These are phyloP conservation scores for Pseudomicrostroma phylloplanum DNA, from an alignment of 1,284 basidiomycete species.

Conservation along the genomic window DNA sequence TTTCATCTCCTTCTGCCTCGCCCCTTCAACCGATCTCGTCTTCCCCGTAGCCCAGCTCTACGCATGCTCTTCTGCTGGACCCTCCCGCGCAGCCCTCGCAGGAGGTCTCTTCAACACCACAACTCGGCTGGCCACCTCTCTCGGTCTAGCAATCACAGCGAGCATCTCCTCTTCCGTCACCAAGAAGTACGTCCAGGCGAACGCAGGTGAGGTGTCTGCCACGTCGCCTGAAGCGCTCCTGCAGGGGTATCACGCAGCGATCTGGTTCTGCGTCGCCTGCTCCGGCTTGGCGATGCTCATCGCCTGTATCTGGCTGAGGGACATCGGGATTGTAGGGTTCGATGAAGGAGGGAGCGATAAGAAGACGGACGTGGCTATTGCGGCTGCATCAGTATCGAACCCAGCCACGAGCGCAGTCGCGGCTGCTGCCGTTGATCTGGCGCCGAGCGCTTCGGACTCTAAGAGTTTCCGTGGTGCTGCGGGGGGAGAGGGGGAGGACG, in stretches of 20 bases:
- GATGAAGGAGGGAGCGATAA: background rate
- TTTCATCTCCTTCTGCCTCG: slow-evolving; percentile 68
- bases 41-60: slow-evolving; percentile 32
- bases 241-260: slow-evolving; percentile 1
- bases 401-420: too few relatives aligned
- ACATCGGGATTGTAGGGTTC: background rate
- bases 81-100: slow-evolving; percentile 32
- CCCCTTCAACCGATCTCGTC: slow-evolving; percentile 33
- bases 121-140: slow-evolving; percentile 37
- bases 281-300: background rate
- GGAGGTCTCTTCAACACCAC: slow-evolving; percentile 42
- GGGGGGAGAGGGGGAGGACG: too few relatives aligned
- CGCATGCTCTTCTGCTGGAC: slow-evolving; percentile 27
- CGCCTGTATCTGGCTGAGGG: background rate
- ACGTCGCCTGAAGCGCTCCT: background rate
- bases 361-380: too few relatives aligned
- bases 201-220: background rate
- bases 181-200: background rate
- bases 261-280: slow-evolving; percentile 5
- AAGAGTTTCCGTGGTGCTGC: too few relatives aligned
- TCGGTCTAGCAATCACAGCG: slow-evolving; percentile 36
- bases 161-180: slow-evolving; percentile 34
- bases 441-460: too few relatives aligned
- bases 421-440: too few relatives aligned
- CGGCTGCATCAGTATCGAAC: too few relatives aligned